Conservation (phyloP, 2,329 filamentous ascomycete species). For the Xylariaceae sp. region DNA sequence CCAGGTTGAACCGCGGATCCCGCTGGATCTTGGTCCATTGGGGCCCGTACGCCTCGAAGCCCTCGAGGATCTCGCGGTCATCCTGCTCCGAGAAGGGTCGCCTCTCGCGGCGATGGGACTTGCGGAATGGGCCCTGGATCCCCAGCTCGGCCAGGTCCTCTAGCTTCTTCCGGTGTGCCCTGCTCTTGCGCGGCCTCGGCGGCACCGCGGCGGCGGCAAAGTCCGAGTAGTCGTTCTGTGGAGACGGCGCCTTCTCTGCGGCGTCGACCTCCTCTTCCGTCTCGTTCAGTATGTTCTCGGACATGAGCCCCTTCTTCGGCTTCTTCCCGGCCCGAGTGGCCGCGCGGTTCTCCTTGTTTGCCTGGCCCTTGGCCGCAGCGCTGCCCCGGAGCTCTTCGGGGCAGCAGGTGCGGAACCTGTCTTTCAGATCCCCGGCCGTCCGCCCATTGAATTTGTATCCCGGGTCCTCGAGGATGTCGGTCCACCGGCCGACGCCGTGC, state of each 20-base stretch:
- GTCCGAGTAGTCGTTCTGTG: conserved; percentile 28
- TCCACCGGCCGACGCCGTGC: conserved; percentile 60
- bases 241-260: conserved; percentile 16
- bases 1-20: conserved; percentile 50
- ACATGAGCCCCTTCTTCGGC: conserved; percentile 40
- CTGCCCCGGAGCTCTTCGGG: conserved; percentile 49
- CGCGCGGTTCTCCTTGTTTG: conserved; percentile 14
- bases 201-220: no score
- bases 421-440: conserved; percentile 56
- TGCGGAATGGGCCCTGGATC: conserved; percentile 55
- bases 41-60: conserved; percentile 52
- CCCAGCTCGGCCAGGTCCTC: conserved; percentile 50
- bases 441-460: conserved; percentile 54
- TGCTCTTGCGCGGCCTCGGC: conserved; percentile 40
- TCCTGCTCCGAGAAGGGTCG: conserved; percentile 56
- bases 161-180: conserved; percentile 47
- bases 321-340: conserved; percentile 24
- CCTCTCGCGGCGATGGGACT: conserved; percentile 52
- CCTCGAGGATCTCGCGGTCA: conserved; percentile 53
- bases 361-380: conserved; percentile 23
- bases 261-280: conserved; percentile 29
- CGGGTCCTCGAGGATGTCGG: conserved; percentile 53
- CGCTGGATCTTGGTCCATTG: conserved; percentile 60
- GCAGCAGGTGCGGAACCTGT: conserved; percentile 59
- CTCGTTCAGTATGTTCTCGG: conserved; percentile 50